phyloP scores from a whole-genome alignment of 768 basidiomycete species.

The Pisolithus tinctorius region DNA sequence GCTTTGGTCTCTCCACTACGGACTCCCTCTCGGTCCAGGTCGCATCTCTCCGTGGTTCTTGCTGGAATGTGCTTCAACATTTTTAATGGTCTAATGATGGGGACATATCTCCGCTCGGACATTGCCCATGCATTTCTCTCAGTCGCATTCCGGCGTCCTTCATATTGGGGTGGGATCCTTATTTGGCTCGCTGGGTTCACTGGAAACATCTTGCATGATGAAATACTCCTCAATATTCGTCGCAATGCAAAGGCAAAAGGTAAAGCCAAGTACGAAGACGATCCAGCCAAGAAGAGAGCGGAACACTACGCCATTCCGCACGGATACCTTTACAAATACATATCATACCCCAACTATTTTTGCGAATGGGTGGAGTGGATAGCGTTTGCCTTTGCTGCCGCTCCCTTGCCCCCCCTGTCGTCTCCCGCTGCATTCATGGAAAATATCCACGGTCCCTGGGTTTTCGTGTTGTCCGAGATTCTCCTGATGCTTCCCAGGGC shows the following conservation, averaged over 20 bases:
- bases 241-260: slow-evolving; percentile 46
- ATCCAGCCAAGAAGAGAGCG: slow-evolving; percentile 18
- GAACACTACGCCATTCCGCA: slow-evolving; percentile 77
- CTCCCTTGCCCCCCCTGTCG: slow-evolving; percentile 36
- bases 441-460: slow-evolving; percentile 61
- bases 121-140: slow-evolving; percentile 38
- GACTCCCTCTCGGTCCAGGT: slow-evolving; percentile 70
- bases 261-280: slow-evolving; percentile 21
- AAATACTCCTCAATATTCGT: slow-evolving; percentile 78
- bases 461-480: slow-evolving; percentile 73
- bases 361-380: slow-evolving; percentile 96
- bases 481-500: slow-evolving; percentile 77
- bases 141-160: slow-evolving; percentile 25
- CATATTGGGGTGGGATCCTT: slow-evolving; percentile 56
- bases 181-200: slow-evolving; percentile 68
- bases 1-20: slow-evolving; percentile 73
- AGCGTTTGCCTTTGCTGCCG: slow-evolving; percentile 76
- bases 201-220: slow-evolving; percentile 87
- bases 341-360: slow-evolving; percentile 92
- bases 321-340: slow-evolving; percentile 64
- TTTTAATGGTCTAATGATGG: slow-evolving; percentile 65
- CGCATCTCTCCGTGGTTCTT: slow-evolving; percentile 61
- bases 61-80: slow-evolving; percentile 59
- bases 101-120: slow-evolving; percentile 61
- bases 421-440: slow-evolving; percentile 36